Percentiles rank a stretch among this genome's conserved stretches.
Conservation (phyloP, 768 basidiomycete species). For the Cystoderma amianthinum region DNA sequence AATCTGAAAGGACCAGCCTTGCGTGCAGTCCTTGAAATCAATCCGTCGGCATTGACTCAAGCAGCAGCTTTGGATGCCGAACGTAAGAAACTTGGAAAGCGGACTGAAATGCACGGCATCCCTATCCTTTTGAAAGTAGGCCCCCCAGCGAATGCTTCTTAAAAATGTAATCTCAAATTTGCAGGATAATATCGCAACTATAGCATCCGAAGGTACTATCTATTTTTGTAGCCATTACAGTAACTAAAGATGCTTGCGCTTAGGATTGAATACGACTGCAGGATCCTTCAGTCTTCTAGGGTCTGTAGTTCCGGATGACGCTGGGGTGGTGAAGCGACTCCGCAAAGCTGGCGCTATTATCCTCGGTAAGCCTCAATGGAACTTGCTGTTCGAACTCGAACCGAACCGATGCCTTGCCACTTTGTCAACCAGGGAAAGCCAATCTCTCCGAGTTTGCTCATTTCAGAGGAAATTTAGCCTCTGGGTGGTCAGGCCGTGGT, state of each 20-base stretch:
- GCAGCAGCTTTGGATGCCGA: constrained; percentile 45
- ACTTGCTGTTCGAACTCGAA: no score
- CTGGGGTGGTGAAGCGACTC: constrained; percentile 35
- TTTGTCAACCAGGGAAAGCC: constrained; percentile 48
- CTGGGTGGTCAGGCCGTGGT: constrained; percentile 53
- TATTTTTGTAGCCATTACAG: no score
- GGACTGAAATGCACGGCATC: constrained; percentile 47
- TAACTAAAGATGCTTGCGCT: background rate
- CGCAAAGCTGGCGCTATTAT: constrained; percentile 38
- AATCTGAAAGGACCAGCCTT: constrained; percentile 51
- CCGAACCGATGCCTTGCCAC: no score
- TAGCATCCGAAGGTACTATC: constrained; percentile 37
- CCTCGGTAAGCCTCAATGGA: constrained; percentile 20
- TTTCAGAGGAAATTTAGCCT: constrained; percentile 36
- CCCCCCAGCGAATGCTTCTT: background rate
- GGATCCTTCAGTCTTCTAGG: constrained; percentile 35
- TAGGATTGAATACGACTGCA: constrained; percentile 41
- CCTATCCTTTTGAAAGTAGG: constrained; percentile 42
- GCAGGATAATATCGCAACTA: constrained; percentile 42
- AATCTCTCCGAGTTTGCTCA: constrained; percentile 50
- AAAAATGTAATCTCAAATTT: background rate
- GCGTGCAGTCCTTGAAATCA: constrained; percentile 53
- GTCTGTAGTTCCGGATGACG: constrained; percentile 37
- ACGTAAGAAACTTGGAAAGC: constrained; percentile 30
- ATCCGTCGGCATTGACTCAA: constrained; percentile 41